Evolutionary conservation across 2,329 filamentous ascomycete genomes (phyloP).

Genomic region (Diplodia mutila): DNA sequence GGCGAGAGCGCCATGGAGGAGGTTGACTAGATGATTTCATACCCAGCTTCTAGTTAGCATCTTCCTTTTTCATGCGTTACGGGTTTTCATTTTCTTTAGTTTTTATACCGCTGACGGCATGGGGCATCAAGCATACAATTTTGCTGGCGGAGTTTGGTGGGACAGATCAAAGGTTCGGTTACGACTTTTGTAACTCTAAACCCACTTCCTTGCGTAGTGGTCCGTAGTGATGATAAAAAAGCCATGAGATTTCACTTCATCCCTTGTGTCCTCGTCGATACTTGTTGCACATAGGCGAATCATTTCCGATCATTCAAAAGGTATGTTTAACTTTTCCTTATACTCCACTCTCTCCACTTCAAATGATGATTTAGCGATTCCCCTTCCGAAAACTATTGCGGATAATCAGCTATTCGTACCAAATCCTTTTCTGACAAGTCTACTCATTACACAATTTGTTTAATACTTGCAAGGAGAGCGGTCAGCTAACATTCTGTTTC

Average conservation of each 20-base stretch:
- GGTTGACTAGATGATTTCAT: constrained; percentile 74
- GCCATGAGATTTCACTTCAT: constrained; percentile 24
- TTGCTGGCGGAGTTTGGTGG: constrained; percentile 25
- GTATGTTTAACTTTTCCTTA: not conserved
- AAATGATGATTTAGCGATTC: constrained; percentile 20
- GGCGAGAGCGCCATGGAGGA: constrained; percentile 99
- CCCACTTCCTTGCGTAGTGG: constrained; percentile 22
- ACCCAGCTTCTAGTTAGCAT: constrained; percentile 19
- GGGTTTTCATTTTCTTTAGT: constrained; percentile 14
- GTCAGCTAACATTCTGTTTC: not conserved
- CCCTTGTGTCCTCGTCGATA: constrained; percentile 19
- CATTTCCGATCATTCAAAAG: not conserved
- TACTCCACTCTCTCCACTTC: not conserved
- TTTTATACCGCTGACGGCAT: constrained; percentile 23
- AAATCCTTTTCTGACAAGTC: constrained; percentile 5
- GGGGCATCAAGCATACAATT: constrained; percentile 22
- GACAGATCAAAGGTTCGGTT: constrained; percentile 24
- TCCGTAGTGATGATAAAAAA: constrained; percentile 23
- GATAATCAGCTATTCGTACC: constrained; percentile 20
- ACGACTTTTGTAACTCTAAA: constrained; percentile 24
- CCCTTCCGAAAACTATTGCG: constrained; percentile 13
- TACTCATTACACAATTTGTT: not conserved
- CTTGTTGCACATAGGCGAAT: constrained; percentile 8
- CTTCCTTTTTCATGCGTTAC: constrained; percentile 20
- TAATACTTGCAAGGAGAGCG: not conserved